phyloP scores from a whole-genome alignment of 2,329 filamentous ascomycete species.

The Dryadomyces quercus-mongolicae region DNA sequence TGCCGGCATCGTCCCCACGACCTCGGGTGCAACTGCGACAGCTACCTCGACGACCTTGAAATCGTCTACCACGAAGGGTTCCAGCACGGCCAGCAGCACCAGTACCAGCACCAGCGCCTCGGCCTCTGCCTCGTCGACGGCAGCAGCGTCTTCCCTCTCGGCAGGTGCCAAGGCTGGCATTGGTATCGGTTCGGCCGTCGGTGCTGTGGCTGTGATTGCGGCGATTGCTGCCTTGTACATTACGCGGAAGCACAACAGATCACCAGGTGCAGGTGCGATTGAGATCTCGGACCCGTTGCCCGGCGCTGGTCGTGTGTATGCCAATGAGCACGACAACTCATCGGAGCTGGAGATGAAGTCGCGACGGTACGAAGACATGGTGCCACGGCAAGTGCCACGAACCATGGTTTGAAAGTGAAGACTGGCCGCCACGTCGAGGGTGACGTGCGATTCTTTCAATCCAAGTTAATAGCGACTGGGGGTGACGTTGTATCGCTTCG shows the following conservation, averaged over 20 bases:
- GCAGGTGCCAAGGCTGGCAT: slow-evolving; percentile 12
- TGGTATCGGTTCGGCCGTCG: slow-evolving; percentile 11
- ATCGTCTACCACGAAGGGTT: background rate
- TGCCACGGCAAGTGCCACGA: slow-evolving; percentile 36
- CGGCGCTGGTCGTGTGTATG: slow-evolving; percentile 28
- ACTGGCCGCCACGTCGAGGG: background rate
- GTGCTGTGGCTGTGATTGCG: slow-evolving; percentile 10
- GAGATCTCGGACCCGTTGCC: slow-evolving; percentile 41
- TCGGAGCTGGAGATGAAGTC: slow-evolving; percentile 37
- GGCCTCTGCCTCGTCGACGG: background rate
- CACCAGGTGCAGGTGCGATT: slow-evolving; percentile 9
- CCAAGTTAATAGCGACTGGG: background rate
- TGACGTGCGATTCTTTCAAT: slow-evolving; percentile 3
- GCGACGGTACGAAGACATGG: slow-evolving; percentile 45
- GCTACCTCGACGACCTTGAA: background rate
- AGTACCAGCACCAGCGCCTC: background rate
- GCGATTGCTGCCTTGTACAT: slow-evolving; percentile 4
- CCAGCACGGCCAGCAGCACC: background rate
- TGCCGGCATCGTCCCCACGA: too few species aligned
- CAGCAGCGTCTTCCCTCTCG: slow-evolving; percentile 4
- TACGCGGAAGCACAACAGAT: slow-evolving; percentile 8
- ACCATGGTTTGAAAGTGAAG: slow-evolving; percentile 17
- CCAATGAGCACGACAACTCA: slow-evolving; percentile 25
- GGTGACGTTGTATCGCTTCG: background rate
- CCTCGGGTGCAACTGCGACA: too few species aligned